phyloP scores from a whole-genome alignment of 2,329 filamentous ascomycete genomes.

The Colletotrichum salicis region DNA sequence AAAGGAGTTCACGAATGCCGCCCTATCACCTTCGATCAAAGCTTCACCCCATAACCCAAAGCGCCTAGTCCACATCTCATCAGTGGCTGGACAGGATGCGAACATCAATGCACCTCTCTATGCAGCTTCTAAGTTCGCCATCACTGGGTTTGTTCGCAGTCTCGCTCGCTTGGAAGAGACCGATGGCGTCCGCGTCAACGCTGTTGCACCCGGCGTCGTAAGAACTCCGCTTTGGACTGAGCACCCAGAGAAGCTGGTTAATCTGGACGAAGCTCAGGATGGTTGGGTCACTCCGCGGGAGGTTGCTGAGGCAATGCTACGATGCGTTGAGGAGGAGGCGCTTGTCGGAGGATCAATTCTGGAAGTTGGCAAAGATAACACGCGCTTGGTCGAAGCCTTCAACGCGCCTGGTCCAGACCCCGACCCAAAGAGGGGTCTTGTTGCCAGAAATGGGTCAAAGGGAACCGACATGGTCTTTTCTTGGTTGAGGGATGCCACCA shows the following conservation, averaged over 20 bases:
- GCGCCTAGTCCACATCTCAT: conserved; percentile 50
- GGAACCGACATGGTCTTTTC: conserved; percentile 42
- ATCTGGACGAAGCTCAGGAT: conserved; percentile 47
- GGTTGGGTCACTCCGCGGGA: conserved; percentile 54
- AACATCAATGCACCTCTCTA: conserved; percentile 50
- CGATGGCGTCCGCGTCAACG: conserved; percentile 52
- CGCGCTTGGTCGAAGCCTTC: conserved; percentile 46
- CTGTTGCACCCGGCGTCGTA: conserved; percentile 55
- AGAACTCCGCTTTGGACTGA: conserved; percentile 58
- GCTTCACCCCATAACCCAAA: conserved; percentile 45
- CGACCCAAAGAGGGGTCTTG: conserved; percentile 41
- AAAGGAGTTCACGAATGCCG: conserved; percentile 4
- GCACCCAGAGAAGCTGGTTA: conserved; percentile 53
- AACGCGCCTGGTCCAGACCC: conserved; percentile 53
- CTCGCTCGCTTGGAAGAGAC: conserved; percentile 48
- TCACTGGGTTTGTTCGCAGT: conserved; percentile 54
- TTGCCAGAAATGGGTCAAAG: conserved; percentile 42
- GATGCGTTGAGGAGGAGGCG: conserved; percentile 46
- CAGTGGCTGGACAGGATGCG: conserved; percentile 49
- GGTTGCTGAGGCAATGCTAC: conserved; percentile 57
- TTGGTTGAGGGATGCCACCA: conserved; percentile 40
- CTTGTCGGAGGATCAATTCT: conserved; percentile 53
- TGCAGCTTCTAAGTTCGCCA: conserved; percentile 50
- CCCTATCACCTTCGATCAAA: conserved; percentile 13
- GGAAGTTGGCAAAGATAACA: conserved; percentile 49